Evolutionary conservation across 202 grass and related monocot species (phyloP), one percentile per base, ranked within the genome.

Genomic region (Panicum virgatum): DNA sequence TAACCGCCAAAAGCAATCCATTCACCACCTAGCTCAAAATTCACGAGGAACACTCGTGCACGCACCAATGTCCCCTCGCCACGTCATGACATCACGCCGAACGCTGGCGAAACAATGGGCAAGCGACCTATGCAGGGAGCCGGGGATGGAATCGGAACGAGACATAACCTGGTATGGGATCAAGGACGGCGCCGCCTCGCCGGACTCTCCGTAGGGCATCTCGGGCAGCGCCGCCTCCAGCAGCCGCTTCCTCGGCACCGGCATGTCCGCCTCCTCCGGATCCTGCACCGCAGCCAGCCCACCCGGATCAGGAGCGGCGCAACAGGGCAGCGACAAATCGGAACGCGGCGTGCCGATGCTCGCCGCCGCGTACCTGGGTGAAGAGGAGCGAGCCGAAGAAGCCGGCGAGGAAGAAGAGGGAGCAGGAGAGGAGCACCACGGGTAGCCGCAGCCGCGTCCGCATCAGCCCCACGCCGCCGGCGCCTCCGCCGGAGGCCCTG

Each of bases 401-500:
- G 18, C 96, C 96, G 51, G 88, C 83, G 46, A 98, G 81, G 85
- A 96, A 98, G 83, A 98, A 98, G 83, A 98, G 83, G 69, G 69
- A 89, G 83, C 92, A 98, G 54, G 66, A 96, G 85, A 98, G 20
- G 57, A 93, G 73, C 62, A 89, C 89, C 26, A 92, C 58, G 36
- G 96, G 91, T 11, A 96, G 86, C 57, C 89, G 80, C 52, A 98
- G 78, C 70, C 90, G 92, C 45, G 89, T 80, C 53, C 89, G 87
- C 78, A 80, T 72, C 44, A 96, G 77, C 1, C 46, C 84, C 67
- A 64, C 57, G 84, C 88, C 74, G 27, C 63, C 82, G 38, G 22
- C 62, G 3, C 39, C 80, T 0, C 69, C 84, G 12, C 42, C 81
- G 64, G 67, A 5, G 63, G 57, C 38, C 52, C 63, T 42, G 71